Base-by-base conservation (phyloP, 768 basidiomycete genomes). In the Hericium erinaceus region DNA sequence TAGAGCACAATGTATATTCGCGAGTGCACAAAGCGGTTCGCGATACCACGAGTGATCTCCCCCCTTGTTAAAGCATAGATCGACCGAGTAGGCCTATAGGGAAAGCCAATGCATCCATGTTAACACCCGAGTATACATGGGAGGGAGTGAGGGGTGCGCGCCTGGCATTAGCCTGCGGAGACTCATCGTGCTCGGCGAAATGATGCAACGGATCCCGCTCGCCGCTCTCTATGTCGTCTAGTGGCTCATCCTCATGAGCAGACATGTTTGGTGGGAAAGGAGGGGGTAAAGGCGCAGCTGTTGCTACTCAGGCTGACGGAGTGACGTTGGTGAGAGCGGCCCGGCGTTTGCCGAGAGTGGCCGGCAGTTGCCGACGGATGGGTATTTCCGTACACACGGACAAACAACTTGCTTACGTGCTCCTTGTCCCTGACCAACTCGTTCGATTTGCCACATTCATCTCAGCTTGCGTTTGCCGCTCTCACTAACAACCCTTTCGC, bases 1-100 rank as follows among this genome's bases (percentile, higher is more conserved):
- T 95, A 95, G 53, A 95, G 81, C 58, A 89, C 76, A 52, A 95
- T 92, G 68, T 95, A 95, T 46, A 82, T 81, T 61, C 87, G 78
- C 39, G 91, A 93, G 70, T 94, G 90, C 39, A 94, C 85, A 68
- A 94, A 92, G 57, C 91, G 82, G 70, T 92, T 95, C 26, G 93
- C 92, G 57, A 95, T 80, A 15, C 92, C 92, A 57, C 80, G 83
- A 4, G 86, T 80, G 62, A 92, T 89, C 72, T 95, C 92, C 52
- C 82, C 77, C 57, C 89, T 83, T 26, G 90, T 85, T 61, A 95
- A 81, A 26, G 89, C 78, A 70, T 95, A 91, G 68, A 91, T 92
- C 38, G 92, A 93, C 52, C 87, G 84, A 48, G 82, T 79, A 61
- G 85, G 77, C 64, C 89, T 89, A 71, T 18, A 10, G 48, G n/a